Percentiles rank a stretch among this genome's conserved stretches.
Conservation (phyloP, 225 moss, liverwort and hornwort genomes). For the Polytrichum commune region DNA sequence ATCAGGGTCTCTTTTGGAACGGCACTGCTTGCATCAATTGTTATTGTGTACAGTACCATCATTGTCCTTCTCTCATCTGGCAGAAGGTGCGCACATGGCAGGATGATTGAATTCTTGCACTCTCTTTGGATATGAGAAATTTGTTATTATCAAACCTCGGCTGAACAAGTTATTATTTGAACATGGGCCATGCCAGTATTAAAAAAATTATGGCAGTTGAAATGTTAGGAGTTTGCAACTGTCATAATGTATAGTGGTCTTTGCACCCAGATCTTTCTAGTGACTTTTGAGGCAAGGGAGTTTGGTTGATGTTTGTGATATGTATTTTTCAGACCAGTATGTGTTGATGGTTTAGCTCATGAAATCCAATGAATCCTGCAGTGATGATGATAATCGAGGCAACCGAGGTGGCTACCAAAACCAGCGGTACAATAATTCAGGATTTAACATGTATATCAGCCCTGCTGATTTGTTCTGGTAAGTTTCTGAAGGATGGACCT, state of each 20-base stretch:
- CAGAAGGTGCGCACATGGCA: slow-evolving; percentile 59
- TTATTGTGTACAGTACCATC: slow-evolving; percentile 93
- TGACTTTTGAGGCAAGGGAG: too few relatives aligned
- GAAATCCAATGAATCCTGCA: slow-evolving; percentile 23
- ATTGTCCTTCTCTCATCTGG: slow-evolving; percentile 93
- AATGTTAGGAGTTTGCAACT: too few relatives aligned
- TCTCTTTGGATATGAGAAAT: neutral
- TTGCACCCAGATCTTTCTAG: too few relatives aligned
- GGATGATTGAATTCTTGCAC: slow-evolving; percentile 2
- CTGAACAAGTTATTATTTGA: too few relatives aligned
- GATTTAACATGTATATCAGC: slow-evolving; percentile 65
- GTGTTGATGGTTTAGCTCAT: slow-evolving; percentile 5
- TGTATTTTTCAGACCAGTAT: neutral
- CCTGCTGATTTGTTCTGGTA: slow-evolving; percentile 90
- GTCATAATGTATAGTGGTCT: too few relatives aligned
- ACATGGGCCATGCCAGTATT: too few relatives aligned
- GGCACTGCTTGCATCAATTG: slow-evolving; percentile 91
- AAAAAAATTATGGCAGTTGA: too few relatives aligned
- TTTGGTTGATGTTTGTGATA: neutral
- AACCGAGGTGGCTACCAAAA: slow-evolving; percentile 80
- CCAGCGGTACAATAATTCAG: slow-evolving; percentile 63
- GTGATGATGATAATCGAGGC: slow-evolving; percentile 95
- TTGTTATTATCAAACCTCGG: too few relatives aligned
- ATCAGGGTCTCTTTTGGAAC: slow-evolving; percentile 93
- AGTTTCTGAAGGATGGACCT: slow-evolving; percentile 12